These are phyloP conservation scores for Penicillium pulvis DNA, from an alignment of 495 filamentous ascomycete genomes.

Conservation along the genomic window DNA sequence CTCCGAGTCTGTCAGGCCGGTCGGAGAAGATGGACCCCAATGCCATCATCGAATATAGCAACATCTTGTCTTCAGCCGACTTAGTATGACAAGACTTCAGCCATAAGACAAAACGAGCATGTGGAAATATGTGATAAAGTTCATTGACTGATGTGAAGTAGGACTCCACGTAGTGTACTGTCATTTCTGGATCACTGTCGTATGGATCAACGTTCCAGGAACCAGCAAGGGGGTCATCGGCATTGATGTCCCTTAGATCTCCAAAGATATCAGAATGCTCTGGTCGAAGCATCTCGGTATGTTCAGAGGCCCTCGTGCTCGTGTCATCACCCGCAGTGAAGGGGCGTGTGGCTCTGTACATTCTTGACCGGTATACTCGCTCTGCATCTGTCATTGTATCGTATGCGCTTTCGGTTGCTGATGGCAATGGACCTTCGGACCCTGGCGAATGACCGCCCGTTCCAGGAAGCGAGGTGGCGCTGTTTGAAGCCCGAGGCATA, in stretches of 20 bases:
- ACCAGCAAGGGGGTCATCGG: conserved; percentile 49
- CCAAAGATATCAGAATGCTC: conserved; percentile 40
- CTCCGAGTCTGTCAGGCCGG: conserved; percentile 46
- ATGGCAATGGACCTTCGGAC: conserved; percentile 38
- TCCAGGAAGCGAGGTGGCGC: conserved; percentile 39
- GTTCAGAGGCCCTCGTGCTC: conserved; percentile 14
- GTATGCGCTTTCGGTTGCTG: conserved; percentile 29
- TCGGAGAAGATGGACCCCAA: conserved; percentile 60
- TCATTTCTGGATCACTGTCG: conserved; percentile 49
- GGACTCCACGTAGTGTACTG: conserved; percentile 53
- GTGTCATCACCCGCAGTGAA: conserved; percentile 22
- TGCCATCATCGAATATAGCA: conserved; percentile 66
- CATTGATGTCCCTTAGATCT: conserved; percentile 34
- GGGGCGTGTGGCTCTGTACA: conserved; percentile 19
- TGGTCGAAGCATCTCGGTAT: conserved; percentile 19
- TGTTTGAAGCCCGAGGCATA: conserved; percentile 36
- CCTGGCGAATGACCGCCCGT: conserved; percentile 39
- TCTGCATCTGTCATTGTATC: conserved; percentile 33
- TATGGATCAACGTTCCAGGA: conserved; percentile 69
- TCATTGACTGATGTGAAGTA: conserved; percentile 59
- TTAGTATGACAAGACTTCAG: conserved; percentile 53
- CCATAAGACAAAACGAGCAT: conserved; percentile 54
- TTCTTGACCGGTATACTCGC: conserved; percentile 23
- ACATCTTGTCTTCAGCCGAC: conserved; percentile 67
- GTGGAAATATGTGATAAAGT: conserved; percentile 60